Evolutionary conservation across 306 rosid genomes (phyloP).

Genomic region (Crotalaria pallida): DNA sequence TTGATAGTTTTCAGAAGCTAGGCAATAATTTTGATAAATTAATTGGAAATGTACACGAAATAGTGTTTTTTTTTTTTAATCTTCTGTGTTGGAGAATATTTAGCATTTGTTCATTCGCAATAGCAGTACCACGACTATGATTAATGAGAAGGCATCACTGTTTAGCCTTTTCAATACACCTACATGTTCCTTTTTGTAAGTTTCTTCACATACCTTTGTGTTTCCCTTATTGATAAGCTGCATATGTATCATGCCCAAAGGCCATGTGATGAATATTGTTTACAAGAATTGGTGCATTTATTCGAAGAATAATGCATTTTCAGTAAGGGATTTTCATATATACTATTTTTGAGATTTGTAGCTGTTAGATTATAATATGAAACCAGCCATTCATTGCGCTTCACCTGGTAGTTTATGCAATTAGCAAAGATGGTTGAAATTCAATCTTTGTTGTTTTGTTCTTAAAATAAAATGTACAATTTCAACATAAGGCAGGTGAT

Average conservation of each 20-base stretch:
- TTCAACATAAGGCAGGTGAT: too few relatives aligned
- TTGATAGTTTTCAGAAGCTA: slow-evolving; percentile 31
- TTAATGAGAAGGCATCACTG: slow-evolving; percentile 13
- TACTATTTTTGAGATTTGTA: neutral
- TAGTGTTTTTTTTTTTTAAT: slow-evolving; percentile 22
- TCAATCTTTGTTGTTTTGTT: too few relatives aligned
- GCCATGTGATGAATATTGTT: neutral
- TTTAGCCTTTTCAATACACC: slow-evolving; percentile 1
- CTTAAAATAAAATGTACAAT: too few relatives aligned
- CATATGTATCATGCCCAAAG: neutral
- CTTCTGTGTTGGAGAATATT: slow-evolving; percentile 12
- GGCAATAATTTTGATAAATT: slow-evolving; percentile 27
- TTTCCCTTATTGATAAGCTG: slow-evolving; percentile 1
- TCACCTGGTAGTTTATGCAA: neutral
- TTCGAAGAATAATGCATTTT: slow-evolving; percentile 8
- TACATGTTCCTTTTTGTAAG: neutral
- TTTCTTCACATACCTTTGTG: slow-evolving; percentile 14
- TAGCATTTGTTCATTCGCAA: slow-evolving; percentile 22
- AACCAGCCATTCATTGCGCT: too few relatives aligned
- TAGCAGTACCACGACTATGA: slow-evolving; percentile 10
- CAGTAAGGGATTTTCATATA: neutral
- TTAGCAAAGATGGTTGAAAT: neutral
- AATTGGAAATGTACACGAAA: slow-evolving; percentile 46
- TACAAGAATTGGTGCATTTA: slow-evolving; percentile 1
- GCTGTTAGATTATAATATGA: neutral